phyloP scores from a whole-genome alignment of 768 basidiomycete species.

The Russula earlei region DNA sequence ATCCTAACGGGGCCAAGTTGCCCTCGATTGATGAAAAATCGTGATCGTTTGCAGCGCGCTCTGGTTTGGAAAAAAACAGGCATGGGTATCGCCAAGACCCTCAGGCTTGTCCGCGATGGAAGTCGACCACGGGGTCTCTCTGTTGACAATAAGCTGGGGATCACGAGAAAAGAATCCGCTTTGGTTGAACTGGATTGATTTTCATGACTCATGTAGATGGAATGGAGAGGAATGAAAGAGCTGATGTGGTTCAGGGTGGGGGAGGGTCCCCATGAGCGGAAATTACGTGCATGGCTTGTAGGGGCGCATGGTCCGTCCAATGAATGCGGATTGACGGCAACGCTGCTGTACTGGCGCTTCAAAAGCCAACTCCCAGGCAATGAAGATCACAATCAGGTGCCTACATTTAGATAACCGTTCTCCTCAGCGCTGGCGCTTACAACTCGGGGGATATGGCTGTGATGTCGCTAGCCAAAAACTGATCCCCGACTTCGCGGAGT shows the following conservation, averaged over 20 bases:
- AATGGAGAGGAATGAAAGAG: too few relatives aligned
- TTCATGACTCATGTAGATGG: not conserved
- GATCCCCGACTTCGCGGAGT: constrained; percentile 23
- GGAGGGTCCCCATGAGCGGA: too few relatives aligned
- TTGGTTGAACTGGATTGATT: too few relatives aligned
- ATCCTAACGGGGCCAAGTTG: not conserved
- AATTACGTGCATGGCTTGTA: too few relatives aligned
- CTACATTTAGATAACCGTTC: not conserved
- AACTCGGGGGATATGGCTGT: constrained; percentile 20
- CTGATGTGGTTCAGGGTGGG: too few relatives aligned
- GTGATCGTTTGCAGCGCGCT: not conserved
- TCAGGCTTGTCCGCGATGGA: too few relatives aligned
- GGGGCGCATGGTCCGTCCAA: too few relatives aligned
- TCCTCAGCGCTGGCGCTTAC: not conserved
- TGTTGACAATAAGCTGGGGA: too few relatives aligned
- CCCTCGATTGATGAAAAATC: not conserved
- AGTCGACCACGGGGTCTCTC: too few relatives aligned
- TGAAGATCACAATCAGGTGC: not conserved
- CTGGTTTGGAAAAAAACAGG: too few relatives aligned
- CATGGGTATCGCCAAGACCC: too few relatives aligned
- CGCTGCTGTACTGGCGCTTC: not conserved
- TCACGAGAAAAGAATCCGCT: not conserved
- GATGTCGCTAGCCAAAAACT: constrained; percentile 28
- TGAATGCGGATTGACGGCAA: too few relatives aligned
- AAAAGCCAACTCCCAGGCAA: not conserved